These are phyloP conservation scores for Stachybotrys chlorohalonatus DNA, from an alignment of 2,329 filamentous ascomycete genomes.

Conservation along the genomic window DNA sequence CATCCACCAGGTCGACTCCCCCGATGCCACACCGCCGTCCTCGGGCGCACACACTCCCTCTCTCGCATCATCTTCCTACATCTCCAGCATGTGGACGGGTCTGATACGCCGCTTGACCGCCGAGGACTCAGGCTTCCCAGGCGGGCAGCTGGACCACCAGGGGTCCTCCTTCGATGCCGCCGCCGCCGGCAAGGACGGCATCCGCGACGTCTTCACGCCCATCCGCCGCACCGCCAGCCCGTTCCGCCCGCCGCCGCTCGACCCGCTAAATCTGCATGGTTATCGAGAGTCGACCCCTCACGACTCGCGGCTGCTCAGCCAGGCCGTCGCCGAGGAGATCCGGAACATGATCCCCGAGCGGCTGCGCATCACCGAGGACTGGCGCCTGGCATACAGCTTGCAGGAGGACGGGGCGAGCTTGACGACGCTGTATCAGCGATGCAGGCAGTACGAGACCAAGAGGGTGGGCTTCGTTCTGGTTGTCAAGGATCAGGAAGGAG, in stretches of 20 bases:
- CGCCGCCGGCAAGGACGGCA: conserved; percentile 28
- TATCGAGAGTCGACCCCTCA: conserved; percentile 51
- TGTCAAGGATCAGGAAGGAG: conserved; percentile 66
- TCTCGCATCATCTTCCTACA: conserved; percentile 15
- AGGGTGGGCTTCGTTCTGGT: conserved; percentile 87
- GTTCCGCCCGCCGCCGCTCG: conserved; percentile 81
- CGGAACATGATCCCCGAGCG: conserved; percentile 79
- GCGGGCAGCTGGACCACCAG: conserved; percentile 13
- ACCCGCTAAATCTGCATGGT: conserved; percentile 64
- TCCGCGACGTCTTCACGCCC: conserved; percentile 48
- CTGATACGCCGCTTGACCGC: conserved; percentile 59
- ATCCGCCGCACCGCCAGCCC: conserved; percentile 56
- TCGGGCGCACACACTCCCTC: conserved; percentile 15
- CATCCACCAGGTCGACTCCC: conserved; percentile 11
- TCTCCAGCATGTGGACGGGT: conserved; percentile 43
- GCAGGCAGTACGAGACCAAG: conserved; percentile 54
- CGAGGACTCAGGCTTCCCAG: conserved; percentile 26
- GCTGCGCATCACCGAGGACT: conserved; percentile 78
- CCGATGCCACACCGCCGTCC: conserved; percentile 10
- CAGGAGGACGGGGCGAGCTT: conserved; percentile 88
- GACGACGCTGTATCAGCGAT: conserved; percentile 75
- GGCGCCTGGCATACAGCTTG: conserved; percentile 79
- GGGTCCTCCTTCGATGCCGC: conserved; percentile 6
- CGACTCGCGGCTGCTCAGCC: conserved; percentile 58
- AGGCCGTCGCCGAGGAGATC: conserved; percentile 82